These are phyloP conservation scores for Triangularia verruculosa DNA, from an alignment of 2,329 filamentous ascomycete genomes.

Conservation along the genomic window DNA sequence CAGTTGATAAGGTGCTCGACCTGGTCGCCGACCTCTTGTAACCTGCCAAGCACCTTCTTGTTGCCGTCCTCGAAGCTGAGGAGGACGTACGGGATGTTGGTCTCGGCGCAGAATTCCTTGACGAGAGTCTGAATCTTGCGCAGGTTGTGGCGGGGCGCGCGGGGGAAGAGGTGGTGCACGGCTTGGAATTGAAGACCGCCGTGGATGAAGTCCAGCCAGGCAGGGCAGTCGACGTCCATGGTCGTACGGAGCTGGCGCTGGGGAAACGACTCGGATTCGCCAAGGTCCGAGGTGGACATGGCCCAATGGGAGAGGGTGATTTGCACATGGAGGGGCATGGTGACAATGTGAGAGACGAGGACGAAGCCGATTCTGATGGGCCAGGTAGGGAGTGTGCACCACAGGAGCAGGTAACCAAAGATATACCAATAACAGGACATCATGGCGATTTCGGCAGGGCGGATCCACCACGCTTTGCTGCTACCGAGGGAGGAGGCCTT, in stretches of 20 bases:
- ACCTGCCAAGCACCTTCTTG: constrained; percentile 44
- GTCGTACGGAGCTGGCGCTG: constrained; percentile 69
- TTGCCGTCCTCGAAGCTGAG: constrained; percentile 63
- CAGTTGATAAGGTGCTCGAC: constrained; percentile 59
- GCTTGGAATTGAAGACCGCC: constrained; percentile 72
- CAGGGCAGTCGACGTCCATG: constrained; percentile 71
- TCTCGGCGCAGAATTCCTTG: constrained; percentile 62
- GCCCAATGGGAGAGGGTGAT: constrained; percentile 72
- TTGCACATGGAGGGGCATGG: constrained; percentile 67
- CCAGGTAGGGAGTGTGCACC: constrained; percentile 57
- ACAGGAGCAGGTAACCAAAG: constrained; percentile 65
- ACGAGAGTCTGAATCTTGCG: constrained; percentile 58
- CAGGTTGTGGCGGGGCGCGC: constrained; percentile 66
- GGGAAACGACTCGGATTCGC: constrained; percentile 63
- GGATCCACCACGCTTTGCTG: constrained; percentile 63
- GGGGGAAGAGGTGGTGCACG: constrained; percentile 67
- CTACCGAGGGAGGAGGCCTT: constrained; percentile 54
- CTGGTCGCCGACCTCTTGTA: constrained; percentile 60
- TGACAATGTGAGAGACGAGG: constrained; percentile 61
- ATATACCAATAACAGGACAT: constrained; percentile 65
- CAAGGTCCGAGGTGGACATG: constrained; percentile 65
- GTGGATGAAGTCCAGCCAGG: constrained; percentile 70
- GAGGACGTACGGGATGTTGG: constrained; percentile 59
- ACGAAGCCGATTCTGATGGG: constrained; percentile 59
- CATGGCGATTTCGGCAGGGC: constrained; percentile 61